Percentiles rank a stretch among this genome's conserved stretches.
These are phyloP conservation scores for Hippophae tibetana DNA, from an alignment of 306 rosid species.

Conservation along the genomic window DNA sequence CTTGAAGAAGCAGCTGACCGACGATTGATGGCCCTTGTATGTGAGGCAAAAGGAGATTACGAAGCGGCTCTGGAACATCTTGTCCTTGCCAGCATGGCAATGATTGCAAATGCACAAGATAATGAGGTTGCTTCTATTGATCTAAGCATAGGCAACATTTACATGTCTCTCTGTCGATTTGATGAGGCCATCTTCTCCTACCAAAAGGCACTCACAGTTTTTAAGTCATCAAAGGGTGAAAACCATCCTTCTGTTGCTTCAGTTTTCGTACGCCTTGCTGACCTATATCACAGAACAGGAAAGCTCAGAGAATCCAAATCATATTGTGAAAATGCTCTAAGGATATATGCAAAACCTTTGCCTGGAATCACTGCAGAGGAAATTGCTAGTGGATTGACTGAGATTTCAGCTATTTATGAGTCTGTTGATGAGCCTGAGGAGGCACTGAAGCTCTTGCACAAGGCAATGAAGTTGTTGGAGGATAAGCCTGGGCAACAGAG, in stretches of 20 bases:
- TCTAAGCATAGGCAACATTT: constrained; percentile 89
- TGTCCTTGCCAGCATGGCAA: constrained; percentile 97
- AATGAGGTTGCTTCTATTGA: constrained; percentile 90
- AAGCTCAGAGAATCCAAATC: constrained; percentile 94
- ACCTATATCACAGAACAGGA: constrained; percentile 88
- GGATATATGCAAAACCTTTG: constrained; percentile 88
- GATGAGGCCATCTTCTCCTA: constrained; percentile 96
- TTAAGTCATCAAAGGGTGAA: constrained; percentile 82
- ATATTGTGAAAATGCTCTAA: constrained; percentile 82
- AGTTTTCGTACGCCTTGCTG: constrained; percentile 90
- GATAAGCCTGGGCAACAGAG: constrained; percentile 98
- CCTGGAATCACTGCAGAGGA: constrained; percentile 92
- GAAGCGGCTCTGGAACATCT: constrained; percentile 90
- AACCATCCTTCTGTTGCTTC: constrained; percentile 91
- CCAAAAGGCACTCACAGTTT: constrained; percentile 96
- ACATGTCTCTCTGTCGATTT: constrained; percentile 88
- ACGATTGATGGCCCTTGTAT: constrained; percentile 81
- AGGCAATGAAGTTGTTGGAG: constrained; percentile 85
- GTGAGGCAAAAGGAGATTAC: constrained; percentile 84
- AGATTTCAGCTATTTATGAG: constrained; percentile 86
- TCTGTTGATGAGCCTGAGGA: constrained; percentile 95
- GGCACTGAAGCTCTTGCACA: constrained; percentile 72
- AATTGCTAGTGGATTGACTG: constrained; percentile 82
- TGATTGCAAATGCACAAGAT: constrained; percentile 91
- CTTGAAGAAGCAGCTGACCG: constrained; percentile 97